Conservation (phyloP, 306 rosid species). For the Dicorynia guianensis region DNA sequence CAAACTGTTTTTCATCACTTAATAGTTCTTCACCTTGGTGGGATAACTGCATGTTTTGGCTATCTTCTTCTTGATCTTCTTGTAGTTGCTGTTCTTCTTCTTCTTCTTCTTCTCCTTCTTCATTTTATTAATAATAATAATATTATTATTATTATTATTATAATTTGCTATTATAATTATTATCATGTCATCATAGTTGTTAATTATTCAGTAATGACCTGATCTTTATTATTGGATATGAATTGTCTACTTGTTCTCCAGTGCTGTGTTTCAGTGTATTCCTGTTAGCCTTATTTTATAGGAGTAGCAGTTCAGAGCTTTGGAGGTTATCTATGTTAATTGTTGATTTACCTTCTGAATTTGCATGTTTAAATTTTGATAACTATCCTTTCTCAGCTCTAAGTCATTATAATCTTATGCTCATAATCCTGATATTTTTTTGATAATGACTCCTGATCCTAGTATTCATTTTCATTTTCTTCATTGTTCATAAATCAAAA, state of each 20-base stretch:
- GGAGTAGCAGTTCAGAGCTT: background rate
- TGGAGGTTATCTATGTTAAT: background rate
- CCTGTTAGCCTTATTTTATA: background rate
- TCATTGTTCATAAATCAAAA: background rate
- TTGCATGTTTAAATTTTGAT: background rate
- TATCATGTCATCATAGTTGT: background rate
- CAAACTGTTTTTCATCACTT: slow-evolving; percentile 7
- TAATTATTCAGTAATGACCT: slow-evolving; percentile 4
- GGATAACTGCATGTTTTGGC: slow-evolving; percentile 3
- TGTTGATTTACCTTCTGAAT: background rate
- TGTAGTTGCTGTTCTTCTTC: slow-evolving; percentile 15
- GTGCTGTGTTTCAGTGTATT: background rate
- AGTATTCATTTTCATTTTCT: slow-evolving; percentile 12
- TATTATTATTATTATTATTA: no score
- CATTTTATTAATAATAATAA: no score
- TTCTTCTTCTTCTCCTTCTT: background rate
- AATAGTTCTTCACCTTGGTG: background rate
- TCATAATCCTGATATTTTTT: slow-evolving; percentile 12
- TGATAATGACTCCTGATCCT: background rate
- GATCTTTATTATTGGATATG: background rate
- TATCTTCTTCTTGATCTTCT: background rate
- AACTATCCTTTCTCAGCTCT: background rate
- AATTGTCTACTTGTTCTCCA: slow-evolving; percentile 16
- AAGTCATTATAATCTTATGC: no score
- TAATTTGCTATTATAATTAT: no score